Percentiles rank a stretch among this genome's conserved stretches.
Evolutionary conservation across 805 yeast genomes (phyloP).

Genomic region (Yueomyces sp.): DNA sequence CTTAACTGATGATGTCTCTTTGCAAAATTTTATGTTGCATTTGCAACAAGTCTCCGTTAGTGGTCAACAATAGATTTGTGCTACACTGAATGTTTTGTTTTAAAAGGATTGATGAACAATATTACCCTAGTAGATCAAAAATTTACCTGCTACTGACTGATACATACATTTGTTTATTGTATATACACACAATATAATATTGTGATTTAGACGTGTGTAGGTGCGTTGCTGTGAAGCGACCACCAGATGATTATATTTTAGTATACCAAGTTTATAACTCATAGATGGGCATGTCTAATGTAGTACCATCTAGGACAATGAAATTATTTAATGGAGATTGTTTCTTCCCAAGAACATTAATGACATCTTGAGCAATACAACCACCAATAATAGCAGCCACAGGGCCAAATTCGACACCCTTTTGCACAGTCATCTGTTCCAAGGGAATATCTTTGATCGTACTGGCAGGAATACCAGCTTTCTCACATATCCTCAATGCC

Average conservation of each 20-base stretch:
- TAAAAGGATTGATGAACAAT: too few species aligned
- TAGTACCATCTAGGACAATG: constrained; percentile 59
- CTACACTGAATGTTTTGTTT: too few species aligned
- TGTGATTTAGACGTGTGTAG: too few species aligned
- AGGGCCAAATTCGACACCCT: constrained; percentile 58
- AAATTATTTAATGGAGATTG: constrained; percentile 77
- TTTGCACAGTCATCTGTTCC: constrained; percentile 33
- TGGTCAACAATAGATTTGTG: constrained; percentile 15
- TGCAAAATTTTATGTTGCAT: constrained; percentile 90
- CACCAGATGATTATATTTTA: too few species aligned
- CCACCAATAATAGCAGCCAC: constrained; percentile 86
- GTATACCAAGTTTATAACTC: constrained; percentile 11
- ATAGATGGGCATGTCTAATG: constrained; percentile 68
- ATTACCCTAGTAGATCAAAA: too few species aligned
- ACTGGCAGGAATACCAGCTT: constrained; percentile 34
- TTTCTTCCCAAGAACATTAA: constrained; percentile 63
- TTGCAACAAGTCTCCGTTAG: constrained; percentile 77
- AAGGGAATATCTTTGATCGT: constrained; percentile 29
- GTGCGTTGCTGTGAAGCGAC: too few species aligned
- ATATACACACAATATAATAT: too few species aligned
- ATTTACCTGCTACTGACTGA: too few species aligned
- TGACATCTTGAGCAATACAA: constrained; percentile 76
- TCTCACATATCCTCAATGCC: constrained; percentile 22
- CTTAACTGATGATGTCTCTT: constrained; percentile 85
- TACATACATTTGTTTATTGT: too few species aligned